Evolutionary conservation across 345 rosid genomes (phyloP).

Genomic region (Crucihimalaya himalaica): DNA sequence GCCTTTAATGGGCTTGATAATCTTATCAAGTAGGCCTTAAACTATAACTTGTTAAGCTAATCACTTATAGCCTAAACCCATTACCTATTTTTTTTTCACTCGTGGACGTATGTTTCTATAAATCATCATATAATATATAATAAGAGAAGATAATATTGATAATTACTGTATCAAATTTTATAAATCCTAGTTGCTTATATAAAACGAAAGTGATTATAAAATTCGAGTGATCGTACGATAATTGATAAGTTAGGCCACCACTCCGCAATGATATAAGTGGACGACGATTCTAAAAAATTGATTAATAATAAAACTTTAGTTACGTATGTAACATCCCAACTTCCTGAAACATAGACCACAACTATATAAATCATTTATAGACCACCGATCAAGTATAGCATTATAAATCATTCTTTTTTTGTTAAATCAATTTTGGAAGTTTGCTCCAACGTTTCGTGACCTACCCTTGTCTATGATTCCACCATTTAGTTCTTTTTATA

Average conservation of each 20-base stretch:
- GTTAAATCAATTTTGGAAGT: not conserved
- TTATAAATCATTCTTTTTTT: no score
- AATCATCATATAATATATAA: not conserved
- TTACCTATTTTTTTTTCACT: not conserved
- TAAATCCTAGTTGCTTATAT: slow-evolving; percentile 24
- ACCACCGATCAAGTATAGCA: not conserved
- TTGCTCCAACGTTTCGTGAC: slow-evolving; percentile 30
- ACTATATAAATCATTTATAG: not conserved
- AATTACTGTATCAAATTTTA: not conserved
- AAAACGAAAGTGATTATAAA: not conserved
- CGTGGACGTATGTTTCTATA: not conserved
- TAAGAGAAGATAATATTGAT: slow-evolving; percentile 22
- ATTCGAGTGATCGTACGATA: slow-evolving; percentile 23
- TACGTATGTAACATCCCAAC: slow-evolving; percentile 14
- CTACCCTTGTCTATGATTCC: slow-evolving; percentile 10
- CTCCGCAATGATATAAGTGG: slow-evolving; percentile 35
- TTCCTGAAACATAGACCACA: slow-evolving; percentile 23
- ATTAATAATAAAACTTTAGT: not conserved
- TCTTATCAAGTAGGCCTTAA: not conserved
- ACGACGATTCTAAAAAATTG: slow-evolving; percentile 20
- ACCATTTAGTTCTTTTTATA: not conserved
- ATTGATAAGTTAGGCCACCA: slow-evolving; percentile 42
- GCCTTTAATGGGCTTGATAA: not conserved
- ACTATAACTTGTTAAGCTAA: not conserved
- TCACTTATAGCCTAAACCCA: not conserved